These are phyloP conservation scores for Eustoma russellianum DNA, from an alignment of 257 asterid genomes.

Conservation along the genomic window DNA sequence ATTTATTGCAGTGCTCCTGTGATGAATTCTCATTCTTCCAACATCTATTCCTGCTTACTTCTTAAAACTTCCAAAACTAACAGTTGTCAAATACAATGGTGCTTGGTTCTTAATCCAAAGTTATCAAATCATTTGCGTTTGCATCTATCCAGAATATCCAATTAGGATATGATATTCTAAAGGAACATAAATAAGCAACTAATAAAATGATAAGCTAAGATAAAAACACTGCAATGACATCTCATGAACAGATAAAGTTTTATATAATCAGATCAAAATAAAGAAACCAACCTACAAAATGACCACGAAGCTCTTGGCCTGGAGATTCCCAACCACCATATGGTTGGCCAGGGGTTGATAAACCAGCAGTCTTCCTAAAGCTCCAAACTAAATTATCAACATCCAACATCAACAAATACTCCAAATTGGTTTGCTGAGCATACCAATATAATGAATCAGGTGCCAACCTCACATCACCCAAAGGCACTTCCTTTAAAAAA, in stretches of 20 bases:
- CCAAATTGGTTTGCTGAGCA: conserved; percentile 85
- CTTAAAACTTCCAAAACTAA: no score
- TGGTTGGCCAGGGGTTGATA: conserved; percentile 52
- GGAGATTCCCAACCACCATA: conserved; percentile 94
- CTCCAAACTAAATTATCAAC: conserved; percentile 80
- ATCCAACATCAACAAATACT: conserved; percentile 73
- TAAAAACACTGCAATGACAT: background rate
- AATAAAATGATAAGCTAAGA: no score
- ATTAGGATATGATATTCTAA: background rate
- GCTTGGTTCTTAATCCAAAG: no score
- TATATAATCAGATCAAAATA: background rate
- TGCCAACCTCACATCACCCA: conserved; percentile 64
- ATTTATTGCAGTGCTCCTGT: no score
- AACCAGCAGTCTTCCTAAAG: conserved; percentile 70
- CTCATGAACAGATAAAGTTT: no score
- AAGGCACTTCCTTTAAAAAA: conserved; percentile 41
- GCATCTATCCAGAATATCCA: background rate
- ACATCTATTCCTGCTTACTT: no score
- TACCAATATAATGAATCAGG: conserved; percentile 57
- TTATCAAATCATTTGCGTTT: no score
- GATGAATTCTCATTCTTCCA: no score
- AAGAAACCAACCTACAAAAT: conserved; percentile 69
- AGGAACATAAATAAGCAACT: background rate
- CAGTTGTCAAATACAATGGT: no score
- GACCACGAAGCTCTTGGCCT: conserved; percentile 67